A percentile compares a stretch with the other conserved stretches of the same genome.
These are phyloP conservation scores for Cercospora beticola DNA, from an alignment of 2,329 filamentous ascomycete genomes.

Conservation along the genomic window DNA sequence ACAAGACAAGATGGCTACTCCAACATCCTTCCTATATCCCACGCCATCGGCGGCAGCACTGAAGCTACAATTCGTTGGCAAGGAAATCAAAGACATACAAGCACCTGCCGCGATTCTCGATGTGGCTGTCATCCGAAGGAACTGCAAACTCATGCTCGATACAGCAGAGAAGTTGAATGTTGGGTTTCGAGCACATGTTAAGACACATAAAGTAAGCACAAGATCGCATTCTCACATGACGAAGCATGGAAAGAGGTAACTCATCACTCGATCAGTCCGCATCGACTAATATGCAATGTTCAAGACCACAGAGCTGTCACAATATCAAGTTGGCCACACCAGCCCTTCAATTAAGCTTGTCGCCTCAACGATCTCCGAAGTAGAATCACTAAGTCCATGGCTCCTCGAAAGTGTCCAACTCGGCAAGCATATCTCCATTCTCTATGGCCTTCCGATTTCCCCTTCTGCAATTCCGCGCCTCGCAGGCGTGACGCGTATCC, in stretches of 20 bases:
- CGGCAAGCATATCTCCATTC: constrained; percentile 61
- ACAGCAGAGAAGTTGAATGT: constrained; percentile 60
- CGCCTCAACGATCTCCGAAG: constrained; percentile 72
- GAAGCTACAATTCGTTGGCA: constrained; percentile 55
- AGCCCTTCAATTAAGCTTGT: constrained; percentile 60
- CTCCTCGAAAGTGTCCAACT: constrained; percentile 56
- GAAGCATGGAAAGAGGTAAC: not conserved
- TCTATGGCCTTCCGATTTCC: constrained; percentile 71
- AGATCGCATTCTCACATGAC: not conserved
- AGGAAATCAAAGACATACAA: constrained; percentile 59
- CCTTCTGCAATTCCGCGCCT: constrained; percentile 62
- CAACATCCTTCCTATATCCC: constrained; percentile 35
- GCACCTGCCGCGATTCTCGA: constrained; percentile 70
- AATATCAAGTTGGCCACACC: constrained; percentile 66
- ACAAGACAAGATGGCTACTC: constrained; percentile 5
- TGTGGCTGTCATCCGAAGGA: constrained; percentile 61
- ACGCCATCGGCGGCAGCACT: constrained; percentile 36
- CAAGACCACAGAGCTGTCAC: constrained; percentile 65
- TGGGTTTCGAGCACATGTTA: constrained; percentile 74
- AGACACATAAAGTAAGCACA: constrained; percentile 70
- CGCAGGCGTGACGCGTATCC: constrained; percentile 52
- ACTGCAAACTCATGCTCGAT: constrained; percentile 71
- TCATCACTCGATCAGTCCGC: not conserved
- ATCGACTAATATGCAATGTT: not conserved
- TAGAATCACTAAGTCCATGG: constrained; percentile 63